Evolutionary conservation across 495 filamentous ascomycete genomes (phyloP).

Genomic region (Penicillium riverlandense): DNA sequence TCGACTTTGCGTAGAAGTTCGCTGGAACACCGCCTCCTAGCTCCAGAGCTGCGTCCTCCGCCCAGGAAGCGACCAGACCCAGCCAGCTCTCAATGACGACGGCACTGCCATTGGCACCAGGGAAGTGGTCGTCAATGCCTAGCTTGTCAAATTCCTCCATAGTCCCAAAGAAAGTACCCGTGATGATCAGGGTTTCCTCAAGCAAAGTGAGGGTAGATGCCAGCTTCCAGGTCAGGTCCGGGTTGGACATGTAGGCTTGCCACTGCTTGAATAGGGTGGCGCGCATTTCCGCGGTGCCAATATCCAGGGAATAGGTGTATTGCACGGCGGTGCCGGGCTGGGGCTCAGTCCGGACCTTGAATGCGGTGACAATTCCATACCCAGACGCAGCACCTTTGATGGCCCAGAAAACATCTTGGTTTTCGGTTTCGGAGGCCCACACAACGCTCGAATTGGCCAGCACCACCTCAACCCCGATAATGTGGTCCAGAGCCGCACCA

Average conservation of each 20-base stretch:
- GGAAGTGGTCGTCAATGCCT: slow-evolving; percentile 49
- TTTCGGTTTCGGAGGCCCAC: slow-evolving; percentile 14
- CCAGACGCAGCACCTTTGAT: slow-evolving; percentile 28
- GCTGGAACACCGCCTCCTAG: slow-evolving; percentile 24
- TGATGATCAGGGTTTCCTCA: slow-evolving; percentile 15
- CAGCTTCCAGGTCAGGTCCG: slow-evolving; percentile 43
- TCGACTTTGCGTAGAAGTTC: slow-evolving; percentile 31
- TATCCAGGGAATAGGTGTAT: slow-evolving; percentile 21
- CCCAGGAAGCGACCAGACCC: slow-evolving; percentile 40
- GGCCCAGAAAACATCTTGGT: slow-evolving; percentile 41
- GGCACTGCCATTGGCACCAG: slow-evolving; percentile 50
- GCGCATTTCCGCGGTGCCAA: slow-evolving; percentile 16
- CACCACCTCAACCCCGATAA: slow-evolving; percentile 50
- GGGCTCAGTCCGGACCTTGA: slow-evolving; percentile 25
- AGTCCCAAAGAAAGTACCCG: slow-evolving; percentile 22
- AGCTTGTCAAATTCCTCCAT: slow-evolving; percentile 19
- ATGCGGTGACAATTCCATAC: slow-evolving; percentile 31
- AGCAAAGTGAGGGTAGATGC: slow-evolving; percentile 23
- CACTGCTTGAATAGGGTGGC: slow-evolving; percentile 21
- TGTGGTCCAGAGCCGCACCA: slow-evolving; percentile 54
- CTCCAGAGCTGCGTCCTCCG: slow-evolving; percentile 31
- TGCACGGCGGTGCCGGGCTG: slow-evolving; percentile 17
- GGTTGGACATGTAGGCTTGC: slow-evolving; percentile 21
- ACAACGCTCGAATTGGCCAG: slow-evolving; percentile 45
- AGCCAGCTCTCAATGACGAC: slow-evolving; percentile 51